A percentile compares a stretch with the other conserved stretches of the same genome.
phyloP scores from a whole-genome alignment of 2,329 filamentous ascomycete species.

The Trichophyton verrucosum region DNA sequence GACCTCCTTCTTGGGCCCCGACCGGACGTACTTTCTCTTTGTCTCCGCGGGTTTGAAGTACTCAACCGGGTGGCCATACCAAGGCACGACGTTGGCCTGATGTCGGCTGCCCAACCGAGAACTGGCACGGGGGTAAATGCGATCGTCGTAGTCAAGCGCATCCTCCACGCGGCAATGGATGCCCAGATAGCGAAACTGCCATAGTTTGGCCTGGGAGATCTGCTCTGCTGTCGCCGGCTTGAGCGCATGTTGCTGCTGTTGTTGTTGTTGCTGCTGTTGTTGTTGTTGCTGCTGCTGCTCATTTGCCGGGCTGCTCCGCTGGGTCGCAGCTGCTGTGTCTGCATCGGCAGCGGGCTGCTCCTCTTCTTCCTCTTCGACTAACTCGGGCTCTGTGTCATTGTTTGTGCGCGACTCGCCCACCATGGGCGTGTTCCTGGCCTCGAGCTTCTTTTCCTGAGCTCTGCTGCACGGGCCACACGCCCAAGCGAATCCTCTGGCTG shows the following conservation, averaged over 20 bases:
- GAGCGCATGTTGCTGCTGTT: conserved; percentile 44
- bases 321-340: conserved; percentile 38
- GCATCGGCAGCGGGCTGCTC: conserved; percentile 60
- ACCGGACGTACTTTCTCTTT: conserved; percentile 61
- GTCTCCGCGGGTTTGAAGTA: conserved; percentile 79
- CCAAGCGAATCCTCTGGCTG: conserved; percentile 94
- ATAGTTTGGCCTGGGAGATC: conserved; percentile 81
- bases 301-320: conserved; percentile 25
- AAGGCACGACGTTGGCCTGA: conserved; percentile 72
- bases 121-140: conserved; percentile 90
- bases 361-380: conserved; percentile 61
- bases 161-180: conserved; percentile 94
- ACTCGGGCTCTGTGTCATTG: conserved; percentile 50
- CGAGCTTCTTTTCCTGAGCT: conserved; percentile 84
- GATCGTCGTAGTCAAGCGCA: conserved; percentile 89
- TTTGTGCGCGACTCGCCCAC: conserved; percentile 38
- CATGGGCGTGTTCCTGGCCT: conserved; percentile 75
- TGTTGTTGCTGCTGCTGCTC: conserved; percentile 43
- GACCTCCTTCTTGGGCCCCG: conserved; percentile 57
- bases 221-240: conserved; percentile 66
- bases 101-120: conserved; percentile 84
- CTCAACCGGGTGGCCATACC: conserved; percentile 78
- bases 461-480: conserved; percentile 91
- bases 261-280: conserved; percentile 39
- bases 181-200: conserved; percentile 91